A percentile compares a stretch with the other conserved stretches of the same genome.
Evolutionary conservation across 2,329 filamentous ascomycete genomes (phyloP).

Genomic region (Talaromyces rugulosus): DNA sequence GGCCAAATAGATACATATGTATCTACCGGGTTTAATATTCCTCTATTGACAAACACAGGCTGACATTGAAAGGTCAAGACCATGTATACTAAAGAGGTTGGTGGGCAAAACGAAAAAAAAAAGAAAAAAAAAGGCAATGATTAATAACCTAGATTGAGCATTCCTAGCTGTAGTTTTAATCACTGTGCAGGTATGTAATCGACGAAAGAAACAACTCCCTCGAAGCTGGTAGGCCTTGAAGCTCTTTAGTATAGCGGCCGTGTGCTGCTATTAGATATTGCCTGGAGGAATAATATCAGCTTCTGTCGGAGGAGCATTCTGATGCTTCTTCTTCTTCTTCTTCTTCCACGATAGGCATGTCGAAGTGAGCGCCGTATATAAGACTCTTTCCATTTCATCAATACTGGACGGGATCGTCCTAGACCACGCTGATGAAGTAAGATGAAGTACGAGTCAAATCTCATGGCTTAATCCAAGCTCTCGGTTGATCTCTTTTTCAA

Average conservation of each 20-base stretch:
- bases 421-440: not conserved
- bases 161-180: not conserved
- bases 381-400: not conserved
- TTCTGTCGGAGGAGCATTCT: not conserved
- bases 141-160: not conserved
- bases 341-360: not conserved
- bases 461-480: not conserved
- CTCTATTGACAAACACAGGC: slow-evolving; percentile 43
- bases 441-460: not conserved
- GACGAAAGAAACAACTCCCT: not conserved
- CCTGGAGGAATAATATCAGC: not conserved
- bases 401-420: not conserved
- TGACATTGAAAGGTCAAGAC: slow-evolving; percentile 37
- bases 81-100: slow-evolving; percentile 41
- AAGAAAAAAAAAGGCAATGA: not conserved
- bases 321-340: not conserved
- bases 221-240: not conserved
- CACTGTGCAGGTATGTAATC: not conserved
- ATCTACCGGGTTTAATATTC: slow-evolving; percentile 27
- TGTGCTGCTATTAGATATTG: not conserved
- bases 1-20: not conserved
- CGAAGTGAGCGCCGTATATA: not conserved
- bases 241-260: not conserved
- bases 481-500: not conserved
- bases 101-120: not conserved